These are phyloP conservation scores for Pyrus pyrifolia DNA, from an alignment of 306 rosid genomes.

Conservation along the genomic window DNA sequence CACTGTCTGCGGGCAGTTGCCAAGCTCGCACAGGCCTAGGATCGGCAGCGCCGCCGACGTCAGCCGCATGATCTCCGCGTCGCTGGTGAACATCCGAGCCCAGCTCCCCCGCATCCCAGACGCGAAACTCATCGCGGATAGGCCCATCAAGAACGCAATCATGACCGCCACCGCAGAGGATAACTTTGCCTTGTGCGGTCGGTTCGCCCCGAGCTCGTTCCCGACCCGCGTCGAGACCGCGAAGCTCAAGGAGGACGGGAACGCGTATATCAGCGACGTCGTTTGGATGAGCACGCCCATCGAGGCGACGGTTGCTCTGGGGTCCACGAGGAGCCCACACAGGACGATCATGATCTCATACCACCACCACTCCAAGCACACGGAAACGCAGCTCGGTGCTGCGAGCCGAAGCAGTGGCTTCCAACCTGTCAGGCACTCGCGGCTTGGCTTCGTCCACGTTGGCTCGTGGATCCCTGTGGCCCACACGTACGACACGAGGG, in stretches of 20 bases:
- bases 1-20: slow-evolving; percentile 94
- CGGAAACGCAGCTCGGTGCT: slow-evolving; percentile 83
- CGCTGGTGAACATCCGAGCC: slow-evolving; percentile 67
- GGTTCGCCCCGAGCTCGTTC: slow-evolving; percentile 67
- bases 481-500: slow-evolving; percentile 36
- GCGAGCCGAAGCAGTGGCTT: slow-evolving; percentile 56
- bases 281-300: slow-evolving; percentile 92
- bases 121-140: slow-evolving; percentile 53
- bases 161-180: slow-evolving; percentile 56
- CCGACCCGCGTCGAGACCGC: slow-evolving; percentile 91
- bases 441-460: slow-evolving; percentile 61
- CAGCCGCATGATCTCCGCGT: slow-evolving; percentile 46
- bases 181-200: slow-evolving; percentile 33
- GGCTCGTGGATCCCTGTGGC: slow-evolving; percentile 30
- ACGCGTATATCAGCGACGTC: slow-evolving; percentile 76
- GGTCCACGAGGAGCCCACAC: slow-evolving; percentile 67
- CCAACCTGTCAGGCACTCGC: slow-evolving; percentile 64
- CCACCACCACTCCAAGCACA: slow-evolving; percentile 99
- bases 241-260: slow-evolving; percentile 69
- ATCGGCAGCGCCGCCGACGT: slow-evolving; percentile 72
- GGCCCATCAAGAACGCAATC: slow-evolving; percentile 44
- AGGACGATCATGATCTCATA: slow-evolving; percentile 89
- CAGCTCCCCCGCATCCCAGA: slow-evolving; percentile 45
- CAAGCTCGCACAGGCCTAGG: slow-evolving; percentile 84
- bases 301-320: slow-evolving; percentile 74